Evolutionary conservation across 148 eudicot genomes (phyloP).

Genomic region (Heliosperma pusillum): DNA sequence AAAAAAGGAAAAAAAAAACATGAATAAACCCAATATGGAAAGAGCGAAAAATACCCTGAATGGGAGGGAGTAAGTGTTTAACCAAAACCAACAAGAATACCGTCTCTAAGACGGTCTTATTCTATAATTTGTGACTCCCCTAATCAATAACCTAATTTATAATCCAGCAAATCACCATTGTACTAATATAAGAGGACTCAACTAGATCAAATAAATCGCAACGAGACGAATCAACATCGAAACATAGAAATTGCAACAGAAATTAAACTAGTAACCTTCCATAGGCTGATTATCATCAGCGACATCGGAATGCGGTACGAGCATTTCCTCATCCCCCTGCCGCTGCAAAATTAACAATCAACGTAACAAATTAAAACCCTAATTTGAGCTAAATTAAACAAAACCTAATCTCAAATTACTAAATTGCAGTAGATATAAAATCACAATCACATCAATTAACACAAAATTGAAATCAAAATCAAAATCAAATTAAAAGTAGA

Average conservation of each 20-base stretch:
- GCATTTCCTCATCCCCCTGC: conserved; percentile 91
- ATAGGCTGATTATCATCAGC: conserved; percentile 70
- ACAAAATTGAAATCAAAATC: not conserved
- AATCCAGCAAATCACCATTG: too few species aligned
- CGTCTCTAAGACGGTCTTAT: too few species aligned
- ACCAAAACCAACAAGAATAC: too few species aligned
- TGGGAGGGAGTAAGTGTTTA: too few species aligned
- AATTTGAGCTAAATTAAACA: not conserved
- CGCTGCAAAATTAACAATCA: conserved; percentile 22
- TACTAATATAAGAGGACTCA: not conserved
- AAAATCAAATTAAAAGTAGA: not conserved
- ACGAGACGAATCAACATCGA: conserved; percentile 8
- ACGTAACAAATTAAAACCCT: not conserved
- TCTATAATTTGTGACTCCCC: too few species aligned
- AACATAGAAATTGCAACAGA: not conserved
- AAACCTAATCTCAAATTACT: not conserved
- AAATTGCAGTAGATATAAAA: not conserved
- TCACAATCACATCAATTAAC: not conserved
- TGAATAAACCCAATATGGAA: too few species aligned
- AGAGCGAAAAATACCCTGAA: too few species aligned
- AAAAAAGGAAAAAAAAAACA: too few species aligned
- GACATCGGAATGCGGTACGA: conserved; percentile 63
- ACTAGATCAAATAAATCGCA: not conserved
- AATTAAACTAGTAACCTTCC: conserved; percentile 54
- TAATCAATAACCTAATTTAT: too few species aligned